Evolutionary conservation across 2,329 filamentous ascomycete species (phyloP), one percentile per base, ranked within the genome.

Genomic region (Gliomastix tumulicola): DNA sequence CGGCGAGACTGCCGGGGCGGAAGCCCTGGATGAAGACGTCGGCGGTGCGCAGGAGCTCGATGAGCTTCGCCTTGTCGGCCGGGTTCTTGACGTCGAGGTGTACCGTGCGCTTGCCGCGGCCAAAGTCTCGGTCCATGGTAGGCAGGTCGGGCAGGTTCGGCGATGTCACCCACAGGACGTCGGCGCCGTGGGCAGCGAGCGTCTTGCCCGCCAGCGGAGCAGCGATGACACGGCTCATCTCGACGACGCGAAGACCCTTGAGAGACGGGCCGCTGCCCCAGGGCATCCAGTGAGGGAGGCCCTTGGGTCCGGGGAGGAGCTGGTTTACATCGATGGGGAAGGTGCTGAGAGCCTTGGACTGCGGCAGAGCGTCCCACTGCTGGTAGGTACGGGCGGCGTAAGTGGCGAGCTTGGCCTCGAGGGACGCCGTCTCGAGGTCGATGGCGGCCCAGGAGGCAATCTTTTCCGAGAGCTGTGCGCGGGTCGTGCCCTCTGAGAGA

Each of bases 191-290:
- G 35, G 83, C 81, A 15, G 81, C 81, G 1, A 88, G 68, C 1
- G 75, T 75, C 28, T 77, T 74, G 10, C 76, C 76, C 37, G 84
- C 79, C 2, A 79, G 73, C 10, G 82, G 82, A 0, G 79, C 82
- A 10, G 82, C 82, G 42, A 88, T 84, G 39, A 87, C 76, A 15
- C 82, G 76, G 48, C 79, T 83, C 34, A 87, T 61, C 53, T 88
- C 83, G 7, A 88, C 66, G 6, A 87, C 81, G 38, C 79, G 78
- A 47, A 87, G 65, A 1, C 82, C 82, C 55, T 64, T 27, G 65
- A 75, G 46, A 53, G 59, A 63, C 15, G 51, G 43, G 6, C 51
- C 6, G 73, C 46, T 8, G 66, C 63, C 25, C 46, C 46, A 5
- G 69, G 55, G 40, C 55, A 63, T 43, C 50, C 60, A 32, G 8